These are phyloP conservation scores for Colletotrichum gigasporum DNA, from an alignment of 2,329 filamentous ascomycete genomes.

Conservation along the genomic window DNA sequence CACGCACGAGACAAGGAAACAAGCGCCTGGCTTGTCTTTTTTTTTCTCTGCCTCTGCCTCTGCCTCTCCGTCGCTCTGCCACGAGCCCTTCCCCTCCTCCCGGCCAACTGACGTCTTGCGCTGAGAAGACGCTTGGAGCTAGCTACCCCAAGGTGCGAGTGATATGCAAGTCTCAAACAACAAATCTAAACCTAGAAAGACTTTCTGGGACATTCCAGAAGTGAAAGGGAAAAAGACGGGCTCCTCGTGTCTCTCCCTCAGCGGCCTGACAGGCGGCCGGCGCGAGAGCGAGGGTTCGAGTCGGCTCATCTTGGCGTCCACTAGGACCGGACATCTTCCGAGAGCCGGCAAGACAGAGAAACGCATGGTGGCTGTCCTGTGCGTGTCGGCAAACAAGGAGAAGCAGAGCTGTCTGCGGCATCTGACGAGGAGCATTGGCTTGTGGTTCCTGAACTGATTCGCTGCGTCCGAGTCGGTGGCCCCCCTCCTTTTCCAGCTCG, in stretches of 20 bases:
- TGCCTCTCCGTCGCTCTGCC: not conserved
- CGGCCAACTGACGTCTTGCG: not conserved
- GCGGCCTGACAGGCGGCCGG: not conserved
- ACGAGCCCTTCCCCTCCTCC: not conserved
- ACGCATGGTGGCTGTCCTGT: not conserved
- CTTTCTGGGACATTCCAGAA: constrained; percentile 23
- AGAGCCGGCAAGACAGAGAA: constrained; percentile 6
- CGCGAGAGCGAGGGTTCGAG: not conserved
- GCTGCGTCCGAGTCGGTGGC: not conserved
- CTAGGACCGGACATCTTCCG: not conserved
- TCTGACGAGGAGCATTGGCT: constrained; percentile 1
- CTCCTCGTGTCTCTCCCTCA: not conserved
- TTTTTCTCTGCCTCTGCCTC: not conserved
- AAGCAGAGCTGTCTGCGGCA: not conserved
- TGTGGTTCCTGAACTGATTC: constrained; percentile 4
- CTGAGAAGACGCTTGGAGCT: not conserved
- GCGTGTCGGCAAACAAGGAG: not conserved
- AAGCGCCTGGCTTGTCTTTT: not conserved
- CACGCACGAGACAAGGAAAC: not conserved
- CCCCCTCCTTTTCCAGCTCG: not conserved
- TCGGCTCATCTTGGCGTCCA: constrained; percentile 3
- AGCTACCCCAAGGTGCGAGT: not conserved
- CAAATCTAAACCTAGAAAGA: not conserved
- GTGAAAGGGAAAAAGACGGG: not conserved
- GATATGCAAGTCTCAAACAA: constrained; percentile 5